phyloP scores from a whole-genome alignment of 2,329 filamentous ascomycete species.

The Bipolaris bicolor region DNA sequence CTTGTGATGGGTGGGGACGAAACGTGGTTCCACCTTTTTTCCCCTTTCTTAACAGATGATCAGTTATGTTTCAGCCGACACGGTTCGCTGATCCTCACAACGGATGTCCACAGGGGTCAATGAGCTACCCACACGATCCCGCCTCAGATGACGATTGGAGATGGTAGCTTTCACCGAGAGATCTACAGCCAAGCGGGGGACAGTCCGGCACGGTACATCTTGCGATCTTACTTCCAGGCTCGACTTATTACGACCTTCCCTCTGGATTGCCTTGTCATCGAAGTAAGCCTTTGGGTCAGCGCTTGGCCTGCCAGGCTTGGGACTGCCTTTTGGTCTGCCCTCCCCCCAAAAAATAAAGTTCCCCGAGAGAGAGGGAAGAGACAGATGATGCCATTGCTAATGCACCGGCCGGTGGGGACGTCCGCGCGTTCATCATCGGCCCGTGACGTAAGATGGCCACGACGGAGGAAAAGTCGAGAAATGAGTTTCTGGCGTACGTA shows the following conservation, averaged over 20 bases:
- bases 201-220: too few relatives aligned
- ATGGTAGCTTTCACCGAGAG: not conserved
- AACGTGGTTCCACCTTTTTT: not conserved
- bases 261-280: too few relatives aligned
- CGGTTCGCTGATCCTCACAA: not conserved
- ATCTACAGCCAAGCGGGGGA: too few relatives aligned
- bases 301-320: too few relatives aligned
- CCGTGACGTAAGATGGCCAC: constrained; percentile 13
- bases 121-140: not conserved
- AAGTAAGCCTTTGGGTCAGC: too few relatives aligned
- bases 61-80: not conserved
- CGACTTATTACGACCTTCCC: too few relatives aligned
- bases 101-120: not conserved
- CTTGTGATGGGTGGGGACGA: not conserved
- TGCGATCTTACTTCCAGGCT: too few relatives aligned
- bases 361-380: not conserved
- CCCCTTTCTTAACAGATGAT: not conserved
- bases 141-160: not conserved
- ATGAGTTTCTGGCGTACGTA: constrained; percentile 1
- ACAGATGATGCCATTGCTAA: not conserved
- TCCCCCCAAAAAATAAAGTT: too few relatives aligned
- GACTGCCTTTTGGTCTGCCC: too few relatives aligned
- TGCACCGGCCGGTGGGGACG: not conserved
- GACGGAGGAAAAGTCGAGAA: not conserved
- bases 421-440: constrained; percentile 14